Conservation (phyloP, 2,329 filamentous ascomycete genomes). For the Phialophora tarda region DNA sequence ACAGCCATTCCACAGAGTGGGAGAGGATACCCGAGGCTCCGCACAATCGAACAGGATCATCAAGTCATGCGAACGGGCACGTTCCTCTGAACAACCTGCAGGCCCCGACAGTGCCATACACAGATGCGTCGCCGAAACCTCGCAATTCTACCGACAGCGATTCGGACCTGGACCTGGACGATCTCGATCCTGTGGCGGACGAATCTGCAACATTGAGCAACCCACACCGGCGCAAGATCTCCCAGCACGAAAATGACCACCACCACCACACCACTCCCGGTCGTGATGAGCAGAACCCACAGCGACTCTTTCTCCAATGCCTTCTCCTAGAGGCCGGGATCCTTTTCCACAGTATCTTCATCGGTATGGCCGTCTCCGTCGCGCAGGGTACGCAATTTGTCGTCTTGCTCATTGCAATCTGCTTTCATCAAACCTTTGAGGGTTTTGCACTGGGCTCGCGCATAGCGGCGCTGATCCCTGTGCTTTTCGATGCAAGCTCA, state of each 20-base stretch:
- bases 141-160: slow-evolving; percentile 47
- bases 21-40: slow-evolving; percentile 44
- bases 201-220: slow-evolving; percentile 42
- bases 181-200: slow-evolving; percentile 49
- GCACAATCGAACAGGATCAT: slow-evolving; percentile 9
- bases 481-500: slow-evolving; percentile 70
- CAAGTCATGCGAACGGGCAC: slow-evolving; percentile 28
- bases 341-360: slow-evolving; percentile 83
- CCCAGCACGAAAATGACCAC: slow-evolving; percentile 30
- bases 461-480: slow-evolving; percentile 74
- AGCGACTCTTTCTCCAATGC: slow-evolving; percentile 75
- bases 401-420: slow-evolving; percentile 79
- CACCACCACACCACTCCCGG: slow-evolving; percentile 25
- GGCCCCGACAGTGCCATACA: slow-evolving; percentile 27
- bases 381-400: slow-evolving; percentile 79
- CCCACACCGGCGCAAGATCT: slow-evolving; percentile 36
- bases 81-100: slow-evolving; percentile 28
- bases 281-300: slow-evolving; percentile 57
- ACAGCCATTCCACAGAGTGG: slow-evolving; percentile 62
- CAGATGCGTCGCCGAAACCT: slow-evolving; percentile 26
- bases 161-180: slow-evolving; percentile 58
- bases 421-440: slow-evolving; percentile 87
- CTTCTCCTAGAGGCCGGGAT: slow-evolving; percentile 82
- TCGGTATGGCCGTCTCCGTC: slow-evolving; percentile 84
- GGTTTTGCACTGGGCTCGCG: slow-evolving; percentile 83